A percentile compares a stretch with the other conserved stretches of the same genome.
These are phyloP conservation scores for Aspergillus oerlinghausenensis DNA, from an alignment of 2,329 filamentous ascomycete species.

Conservation along the genomic window DNA sequence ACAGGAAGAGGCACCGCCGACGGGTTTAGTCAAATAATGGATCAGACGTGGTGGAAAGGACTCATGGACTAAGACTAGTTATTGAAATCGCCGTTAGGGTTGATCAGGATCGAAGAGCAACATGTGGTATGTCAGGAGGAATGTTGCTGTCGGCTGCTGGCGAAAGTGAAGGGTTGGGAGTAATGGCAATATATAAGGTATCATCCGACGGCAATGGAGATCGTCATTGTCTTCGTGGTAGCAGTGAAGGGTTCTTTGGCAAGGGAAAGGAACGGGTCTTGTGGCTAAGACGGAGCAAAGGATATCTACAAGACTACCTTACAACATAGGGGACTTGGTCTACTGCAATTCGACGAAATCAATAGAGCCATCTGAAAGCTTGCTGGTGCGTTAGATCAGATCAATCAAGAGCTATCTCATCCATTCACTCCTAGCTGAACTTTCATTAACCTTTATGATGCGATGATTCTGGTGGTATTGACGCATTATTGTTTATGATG, in stretches of 20 bases:
- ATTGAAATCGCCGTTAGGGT: neutral
- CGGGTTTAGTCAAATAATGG: neutral
- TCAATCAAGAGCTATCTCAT: neutral
- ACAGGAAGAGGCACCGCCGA: constrained; percentile 3
- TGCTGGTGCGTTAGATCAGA: neutral
- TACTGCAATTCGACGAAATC: neutral
- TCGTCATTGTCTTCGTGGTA: neutral
- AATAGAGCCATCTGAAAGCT: neutral
- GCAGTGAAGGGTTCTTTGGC: neutral
- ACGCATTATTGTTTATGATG: neutral
- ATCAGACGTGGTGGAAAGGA: neutral
- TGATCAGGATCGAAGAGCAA: neutral
- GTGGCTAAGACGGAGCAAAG: neutral
- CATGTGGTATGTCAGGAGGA: neutral
- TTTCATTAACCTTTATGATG: no score
- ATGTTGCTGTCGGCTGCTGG: neutral
- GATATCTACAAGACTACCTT: neutral
- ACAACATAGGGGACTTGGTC: no score
- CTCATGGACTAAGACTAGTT: neutral
- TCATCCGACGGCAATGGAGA: neutral
- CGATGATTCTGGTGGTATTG: neutral
- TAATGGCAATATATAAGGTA: neutral
- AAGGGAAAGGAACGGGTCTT: neutral
- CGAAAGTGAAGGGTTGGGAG: neutral
- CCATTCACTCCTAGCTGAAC: neutral